Base-by-base conservation (phyloP, 2,329 filamentous ascomycete genomes). In the Pezicula rhizophila region DNA sequence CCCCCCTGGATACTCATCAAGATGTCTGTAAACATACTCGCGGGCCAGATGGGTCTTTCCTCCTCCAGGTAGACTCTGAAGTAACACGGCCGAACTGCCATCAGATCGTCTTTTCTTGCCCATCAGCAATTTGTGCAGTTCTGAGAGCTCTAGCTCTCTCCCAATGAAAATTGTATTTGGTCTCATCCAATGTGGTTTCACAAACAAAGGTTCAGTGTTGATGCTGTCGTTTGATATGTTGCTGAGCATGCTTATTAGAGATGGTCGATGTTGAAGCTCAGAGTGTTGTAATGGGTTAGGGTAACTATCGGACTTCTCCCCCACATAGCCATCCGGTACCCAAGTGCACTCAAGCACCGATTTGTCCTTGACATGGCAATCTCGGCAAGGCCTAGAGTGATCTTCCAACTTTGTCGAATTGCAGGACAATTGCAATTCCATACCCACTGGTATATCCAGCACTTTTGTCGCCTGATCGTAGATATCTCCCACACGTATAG, bases 211-310 rank as follows among this genome's bases (percentile, higher is more conserved):
- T 26, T 45, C 39, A 23, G 23, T 23, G 6, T 84, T 80, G 2
- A 83, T 76, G 31, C 77, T 78, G 49, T 83, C 81, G 52, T 71
- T 84, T 12, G 79, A 78, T 78, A 85, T 82, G 61, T 88, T 84
- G 54, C 84, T 87, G 26, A 89, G 70, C 75, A 89, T 83, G 61
- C 85, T 89, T 34, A 84, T 84, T 45, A 85, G 81, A 12, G 90
- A 95, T 4, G 88, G 87, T 33, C 89, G 81, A 64, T 92, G 87
- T 59, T 92, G 87, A 31, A 95, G 74, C 50, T 79, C 84, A 25
- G 85, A 78, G 53, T 85, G 81, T 18, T 77, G 76, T n/a, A 73
- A 58, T 33, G 72, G 61, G n/a, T n/a, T n/a, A n/a, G n/a, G n/a
- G 23, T 23, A 2, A 7, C 23, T 23, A 23, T 23, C 23, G 23